Conservation (phyloP, 805 yeast genomes). For the Metschnikowia bowlesiae region DNA sequence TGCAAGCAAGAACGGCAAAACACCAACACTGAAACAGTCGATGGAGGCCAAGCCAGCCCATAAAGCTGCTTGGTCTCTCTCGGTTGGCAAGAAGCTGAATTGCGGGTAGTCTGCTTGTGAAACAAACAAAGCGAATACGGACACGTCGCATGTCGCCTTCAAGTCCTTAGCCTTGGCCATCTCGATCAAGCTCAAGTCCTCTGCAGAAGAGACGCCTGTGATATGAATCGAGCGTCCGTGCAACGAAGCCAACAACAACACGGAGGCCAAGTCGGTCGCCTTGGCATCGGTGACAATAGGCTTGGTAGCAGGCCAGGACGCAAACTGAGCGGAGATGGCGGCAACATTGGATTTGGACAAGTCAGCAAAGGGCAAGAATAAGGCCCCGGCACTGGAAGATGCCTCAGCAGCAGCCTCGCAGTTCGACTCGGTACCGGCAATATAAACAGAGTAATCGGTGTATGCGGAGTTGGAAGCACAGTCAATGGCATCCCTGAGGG, state of each 20-base stretch:
- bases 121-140: conserved; percentile 73
- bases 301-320: conserved; percentile 77
- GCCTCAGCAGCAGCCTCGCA: conserved; percentile 57
- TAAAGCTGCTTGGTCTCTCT: conserved; percentile 73
- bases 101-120: conserved; percentile 68
- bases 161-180: conserved; percentile 81
- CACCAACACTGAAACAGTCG: conserved; percentile 87
- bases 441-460: conserved; percentile 78
- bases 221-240: conserved; percentile 83
- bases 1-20: conserved; percentile 69
- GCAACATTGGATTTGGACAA: conserved; percentile 66
- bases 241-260: conserved; percentile 81
- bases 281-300: conserved; percentile 90
- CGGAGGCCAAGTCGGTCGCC: conserved; percentile 89
- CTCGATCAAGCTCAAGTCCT: conserved; percentile 76
- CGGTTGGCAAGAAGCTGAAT: conserved; percentile 71
- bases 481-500: conserved; percentile 62
- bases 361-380: conserved; percentile 77
- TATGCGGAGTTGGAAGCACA: conserved; percentile 54
- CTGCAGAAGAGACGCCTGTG: conserved; percentile 75
- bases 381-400: conserved; percentile 64
- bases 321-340: conserved; percentile 74
- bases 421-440: conserved; percentile 77
- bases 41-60: conserved; percentile 71
- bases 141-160: conserved; percentile 85